A percentile compares a stretch with the other conserved stretches of the same genome.
These are phyloP conservation scores for Colletotrichum eremochloae DNA, from an alignment of 2,329 filamentous ascomycete species.

Conservation along the genomic window DNA sequence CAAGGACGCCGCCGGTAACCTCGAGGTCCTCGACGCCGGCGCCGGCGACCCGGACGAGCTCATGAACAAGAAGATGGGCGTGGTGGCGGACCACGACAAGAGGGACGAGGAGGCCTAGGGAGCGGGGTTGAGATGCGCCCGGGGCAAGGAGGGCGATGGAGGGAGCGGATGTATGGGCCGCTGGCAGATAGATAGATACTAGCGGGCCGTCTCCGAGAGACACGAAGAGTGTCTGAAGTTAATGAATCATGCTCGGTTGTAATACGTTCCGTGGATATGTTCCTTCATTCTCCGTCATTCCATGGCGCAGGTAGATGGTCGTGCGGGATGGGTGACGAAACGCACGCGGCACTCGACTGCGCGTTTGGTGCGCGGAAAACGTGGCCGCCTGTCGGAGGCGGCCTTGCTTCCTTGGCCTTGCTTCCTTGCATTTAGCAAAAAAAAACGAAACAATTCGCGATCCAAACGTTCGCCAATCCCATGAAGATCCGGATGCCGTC, in stretches of 20 bases:
- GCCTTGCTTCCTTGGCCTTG: no score
- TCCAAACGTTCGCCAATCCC: neutral
- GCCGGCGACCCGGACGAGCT: slow-evolving; percentile 43
- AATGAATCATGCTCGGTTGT: neutral
- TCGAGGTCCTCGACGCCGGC: slow-evolving; percentile 45
- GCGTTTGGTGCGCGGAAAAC: neutral
- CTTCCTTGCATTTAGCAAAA: neutral
- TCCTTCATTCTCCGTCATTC: neutral
- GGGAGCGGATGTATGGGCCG: neutral
- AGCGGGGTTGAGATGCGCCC: no score
- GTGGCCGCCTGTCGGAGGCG: neutral
- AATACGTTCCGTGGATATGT: neutral
- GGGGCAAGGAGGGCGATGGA: neutral
- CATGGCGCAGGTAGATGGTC: no score
- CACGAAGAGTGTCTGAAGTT: neutral
- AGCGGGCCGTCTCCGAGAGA: neutral
- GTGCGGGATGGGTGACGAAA: no score
- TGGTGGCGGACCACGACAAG: slow-evolving; percentile 41
- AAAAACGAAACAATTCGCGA: neutral
- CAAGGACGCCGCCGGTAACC: slow-evolving; percentile 42
- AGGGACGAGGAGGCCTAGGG: slow-evolving; percentile 39
- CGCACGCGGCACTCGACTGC: no score
- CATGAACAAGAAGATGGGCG: slow-evolving; percentile 44
- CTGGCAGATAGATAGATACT: neutral
- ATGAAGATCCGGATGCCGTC: neutral